Evolutionary conservation across 2,329 filamentous ascomycete species (phyloP).

Genomic region (Aureobasidium sp.): DNA sequence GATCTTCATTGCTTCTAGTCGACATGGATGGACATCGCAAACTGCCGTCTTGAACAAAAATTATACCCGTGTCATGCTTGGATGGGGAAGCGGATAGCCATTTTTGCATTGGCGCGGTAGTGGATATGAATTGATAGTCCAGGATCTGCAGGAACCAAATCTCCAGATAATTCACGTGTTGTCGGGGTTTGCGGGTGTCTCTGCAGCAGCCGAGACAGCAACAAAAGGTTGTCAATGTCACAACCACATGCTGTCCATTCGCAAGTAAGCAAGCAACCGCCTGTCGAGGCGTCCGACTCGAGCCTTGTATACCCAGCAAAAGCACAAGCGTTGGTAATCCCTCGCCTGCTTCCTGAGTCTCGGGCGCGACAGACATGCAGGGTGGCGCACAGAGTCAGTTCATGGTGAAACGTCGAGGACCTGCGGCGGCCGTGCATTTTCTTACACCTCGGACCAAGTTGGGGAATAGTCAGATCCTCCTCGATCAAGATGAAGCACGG

Average conservation of each 20-base stretch:
- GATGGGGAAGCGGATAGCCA: background rate
- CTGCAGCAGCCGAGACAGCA: constrained; percentile 5
- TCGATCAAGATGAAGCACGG: background rate
- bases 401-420: constrained; percentile 10
- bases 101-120: background rate
- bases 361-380: constrained; percentile 3
- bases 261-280: background rate
- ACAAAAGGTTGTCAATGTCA: background rate
- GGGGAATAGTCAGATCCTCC: background rate
- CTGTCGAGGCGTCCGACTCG: background rate
- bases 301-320: background rate
- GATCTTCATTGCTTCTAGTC: too few relatives aligned
- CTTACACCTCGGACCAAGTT: constrained; percentile 5
- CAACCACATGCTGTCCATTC: background rate
- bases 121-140: background rate
- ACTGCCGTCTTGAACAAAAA: background rate
- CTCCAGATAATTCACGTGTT: constrained; percentile 1
- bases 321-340: background rate
- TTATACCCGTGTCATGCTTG: background rate
- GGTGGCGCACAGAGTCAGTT: constrained; percentile 3
- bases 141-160: constrained; percentile 3
- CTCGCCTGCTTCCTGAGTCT: background rate
- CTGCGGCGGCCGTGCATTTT: constrained; percentile 2
- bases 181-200: background rate
- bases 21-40: background rate